phyloP scores from a whole-genome alignment of 805 yeast genomes.

The Clavispora carvajalis region DNA sequence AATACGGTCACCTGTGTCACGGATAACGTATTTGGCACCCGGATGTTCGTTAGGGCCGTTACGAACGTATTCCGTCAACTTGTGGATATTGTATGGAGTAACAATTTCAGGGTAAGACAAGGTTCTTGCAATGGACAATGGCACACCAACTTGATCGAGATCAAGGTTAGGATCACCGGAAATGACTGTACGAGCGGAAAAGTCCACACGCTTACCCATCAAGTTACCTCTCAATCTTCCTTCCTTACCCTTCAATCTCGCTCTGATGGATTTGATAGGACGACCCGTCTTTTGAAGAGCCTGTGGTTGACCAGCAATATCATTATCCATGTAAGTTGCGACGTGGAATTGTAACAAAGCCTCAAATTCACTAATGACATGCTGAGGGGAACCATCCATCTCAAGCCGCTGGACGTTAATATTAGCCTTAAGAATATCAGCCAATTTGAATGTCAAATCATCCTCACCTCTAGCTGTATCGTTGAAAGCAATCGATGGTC shows the following conservation, averaged over 20 bases:
- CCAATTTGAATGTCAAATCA: slow-evolving; percentile 95
- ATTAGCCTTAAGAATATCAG: slow-evolving; percentile 94
- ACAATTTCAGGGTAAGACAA: slow-evolving; percentile 95
- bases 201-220: slow-evolving; percentile 99
- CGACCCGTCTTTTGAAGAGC: slow-evolving; percentile 98
- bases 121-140: slow-evolving; percentile 92
- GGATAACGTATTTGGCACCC: slow-evolving; percentile 96
- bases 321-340: slow-evolving; percentile 99
- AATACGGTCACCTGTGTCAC: slow-evolving; percentile 98
- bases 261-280: slow-evolving; percentile 96
- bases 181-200: slow-evolving; percentile 97
- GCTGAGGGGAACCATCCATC: slow-evolving; percentile 99
- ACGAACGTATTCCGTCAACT: slow-evolving; percentile 86
- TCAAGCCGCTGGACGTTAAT: slow-evolving; percentile 95
- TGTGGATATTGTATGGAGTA: slow-evolving; percentile 94
- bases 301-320: slow-evolving; percentile 99
- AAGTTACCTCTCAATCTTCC: slow-evolving; percentile 97
- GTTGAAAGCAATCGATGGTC: slow-evolving; percentile 97
- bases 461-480: slow-evolving; percentile 99
- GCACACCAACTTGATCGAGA: slow-evolving; percentile 98
- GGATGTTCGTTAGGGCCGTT: slow-evolving; percentile 99
- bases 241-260: slow-evolving; percentile 99
- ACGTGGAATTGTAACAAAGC: slow-evolving; percentile 94
- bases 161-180: slow-evolving; percentile 99
- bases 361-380: slow-evolving; percentile 94